Evolutionary conservation across 768 basidiomycete species (phyloP), one percentile per base, ranked within the genome.

Genomic region (Symmetrospora coprosmae): DNA sequence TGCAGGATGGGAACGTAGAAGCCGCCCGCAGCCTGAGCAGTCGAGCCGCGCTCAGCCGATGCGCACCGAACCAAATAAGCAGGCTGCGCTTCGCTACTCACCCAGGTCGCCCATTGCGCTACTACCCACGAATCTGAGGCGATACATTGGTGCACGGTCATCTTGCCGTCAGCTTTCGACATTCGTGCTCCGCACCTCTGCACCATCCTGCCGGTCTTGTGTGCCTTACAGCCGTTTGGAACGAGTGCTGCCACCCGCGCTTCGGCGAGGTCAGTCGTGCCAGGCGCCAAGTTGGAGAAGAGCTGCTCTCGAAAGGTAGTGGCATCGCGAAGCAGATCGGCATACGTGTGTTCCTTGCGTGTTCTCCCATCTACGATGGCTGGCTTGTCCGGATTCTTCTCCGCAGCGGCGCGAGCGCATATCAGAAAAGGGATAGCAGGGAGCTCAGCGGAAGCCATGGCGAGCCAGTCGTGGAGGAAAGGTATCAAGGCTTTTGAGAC

Each of bases 1-100:
- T 68, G 67, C 16, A 71, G 60, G 4, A 70, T 51, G 0, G 70
- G 70, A 2, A 71, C 65, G 31, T 64, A 65, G 30, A 71, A 45
- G 6, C 69, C 69, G 13, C 68, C 69, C 4, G 64, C 62, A 4
- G 67, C 63, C 67, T 58, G 30, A 6, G 19, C 7, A 49, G n/a
- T 6, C 23, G 27, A 25, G 4, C 38, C 21, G 9, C 16, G 33
- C 4, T 34, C 23, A 33, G 27, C 31, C 9, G 28, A 11, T 23
- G 30, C 14, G n/a, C 38, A 50, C 21, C 19, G 39, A 31, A 58
- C 41, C 51, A 38, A 53, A 27, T 38, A 35, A n/a, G 50, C n/a
- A n/a, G n/a, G n/a, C n/a, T n/a, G n/a, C n/a, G n/a, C n/a, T n/a
- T n/a, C n/a, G n/a, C 25, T 13, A 46, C 55, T 28, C 23, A 58